Evolutionary conservation across 352 stramenopile species (phyloP), one percentile per base, ranked within the genome.

Genomic region (Pythium rhizo-oryzae): DNA sequence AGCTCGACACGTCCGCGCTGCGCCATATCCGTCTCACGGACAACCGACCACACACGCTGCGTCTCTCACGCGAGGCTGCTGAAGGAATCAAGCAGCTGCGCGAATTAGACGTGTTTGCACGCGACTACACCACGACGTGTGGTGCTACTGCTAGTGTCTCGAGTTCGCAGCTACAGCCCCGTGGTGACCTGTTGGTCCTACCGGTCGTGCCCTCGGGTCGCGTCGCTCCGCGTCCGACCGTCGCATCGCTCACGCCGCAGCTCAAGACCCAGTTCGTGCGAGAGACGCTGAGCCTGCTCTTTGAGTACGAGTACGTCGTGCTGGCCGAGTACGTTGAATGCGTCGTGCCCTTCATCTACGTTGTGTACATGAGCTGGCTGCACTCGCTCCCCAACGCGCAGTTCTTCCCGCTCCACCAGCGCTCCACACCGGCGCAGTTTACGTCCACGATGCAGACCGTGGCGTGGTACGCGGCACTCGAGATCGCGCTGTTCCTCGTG

Each of bases 301-400:
- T 71, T 35, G 58, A 62, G 25, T 69, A 58, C 62, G 67, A 73
- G 50, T 69, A 53, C 60, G 7, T 69, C 12, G 55, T 43, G n/a
- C 28, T 69, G 13, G 46, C 50, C 11, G 44, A 69, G 57, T 73
- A 65, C 23, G 23, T 69, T 24, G 54, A 60, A 47, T 74, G 60
- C 37, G 28, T 53, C 21, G 23, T 70, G n/a, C 67, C 67, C 8
- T 37, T 74, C 13, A 52, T 41, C 15, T 66, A 66, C 41, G 37
- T 44, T 11, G 50, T 66, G 25, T 73, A 65, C n/a, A 16, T 62
- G 13, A 47, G 43, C 1, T 25, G 41, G 18, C 58, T 69, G 11
- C 44, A 52, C 30, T 4, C 13, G 41, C 67, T 67, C 13, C 59
- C 60, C 4, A 70, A 65, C 50, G 46, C 30, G 8, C 44, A 61